Evolutionary conservation across 1,139 yeast species (phyloP).

Genomic region (Nakaseomyces nivariensis): DNA sequence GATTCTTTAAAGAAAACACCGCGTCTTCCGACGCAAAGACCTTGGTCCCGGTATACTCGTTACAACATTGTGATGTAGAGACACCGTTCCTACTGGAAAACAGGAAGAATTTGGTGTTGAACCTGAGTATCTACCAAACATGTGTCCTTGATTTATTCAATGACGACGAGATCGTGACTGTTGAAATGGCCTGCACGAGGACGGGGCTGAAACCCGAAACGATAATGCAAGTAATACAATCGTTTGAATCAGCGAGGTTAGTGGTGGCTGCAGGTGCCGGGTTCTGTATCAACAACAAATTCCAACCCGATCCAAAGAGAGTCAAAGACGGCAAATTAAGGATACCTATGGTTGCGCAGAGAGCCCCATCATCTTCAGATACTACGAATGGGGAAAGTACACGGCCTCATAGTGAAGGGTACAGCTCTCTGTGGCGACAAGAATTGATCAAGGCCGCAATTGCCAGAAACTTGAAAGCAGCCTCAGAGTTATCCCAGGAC

Average conservation of each 20-base stretch:
- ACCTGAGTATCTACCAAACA: constrained; percentile 23
- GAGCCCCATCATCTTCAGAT: no score
- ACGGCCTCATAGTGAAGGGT: constrained; percentile 16
- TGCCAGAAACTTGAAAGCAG: constrained; percentile 19
- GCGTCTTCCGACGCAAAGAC: constrained; percentile 11
- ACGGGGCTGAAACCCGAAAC: constrained; percentile 8
- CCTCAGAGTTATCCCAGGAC: constrained; percentile 6
- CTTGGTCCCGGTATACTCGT: constrained; percentile 13
- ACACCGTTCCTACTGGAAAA: constrained; percentile 14
- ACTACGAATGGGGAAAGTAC: neutral
- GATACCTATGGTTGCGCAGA: constrained; percentile 7
- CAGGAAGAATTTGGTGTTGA: constrained; percentile 12
- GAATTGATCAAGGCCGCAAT: constrained; percentile 24
- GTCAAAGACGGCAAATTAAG: constrained; percentile 17
- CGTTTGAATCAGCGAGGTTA: constrained; percentile 16
- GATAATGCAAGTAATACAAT: constrained; percentile 12
- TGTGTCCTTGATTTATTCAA: constrained; percentile 22
- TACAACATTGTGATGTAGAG: constrained; percentile 25
- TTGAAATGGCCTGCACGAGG: constrained; percentile 8
- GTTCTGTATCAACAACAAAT: constrained; percentile 14
- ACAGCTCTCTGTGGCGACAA: constrained; percentile 21
- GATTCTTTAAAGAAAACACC: constrained; percentile 11
- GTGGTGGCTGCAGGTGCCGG: constrained; percentile 5
- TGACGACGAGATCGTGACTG: constrained; percentile 9
- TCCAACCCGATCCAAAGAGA: constrained; percentile 15